These are phyloP conservation scores for Streptanthus diversifolius DNA, from an alignment of 345 rosid species.

Conservation along the genomic window DNA sequence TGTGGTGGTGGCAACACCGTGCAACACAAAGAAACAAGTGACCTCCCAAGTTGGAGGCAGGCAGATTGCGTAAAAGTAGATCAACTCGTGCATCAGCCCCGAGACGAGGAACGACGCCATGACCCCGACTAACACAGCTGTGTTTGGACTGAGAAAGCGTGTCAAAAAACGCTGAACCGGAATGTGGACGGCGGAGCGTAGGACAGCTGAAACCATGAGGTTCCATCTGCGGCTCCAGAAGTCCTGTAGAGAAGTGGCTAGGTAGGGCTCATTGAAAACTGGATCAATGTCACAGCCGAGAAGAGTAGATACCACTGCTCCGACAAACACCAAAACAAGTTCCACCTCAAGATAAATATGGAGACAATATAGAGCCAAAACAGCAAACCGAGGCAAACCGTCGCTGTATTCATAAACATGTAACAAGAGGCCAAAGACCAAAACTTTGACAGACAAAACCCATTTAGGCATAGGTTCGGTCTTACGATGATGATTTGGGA, in stretches of 20 bases:
- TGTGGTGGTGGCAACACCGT: constrained; percentile 43
- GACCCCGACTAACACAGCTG: constrained; percentile 40
- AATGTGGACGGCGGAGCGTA: constrained; percentile 48
- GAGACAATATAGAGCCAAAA: constrained; percentile 37
- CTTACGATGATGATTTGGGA: not conserved
- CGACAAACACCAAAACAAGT: constrained; percentile 35
- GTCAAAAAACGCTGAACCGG: constrained; percentile 38
- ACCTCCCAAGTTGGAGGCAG: constrained; percentile 72
- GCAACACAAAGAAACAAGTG: constrained; percentile 58
- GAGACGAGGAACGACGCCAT: constrained; percentile 55
- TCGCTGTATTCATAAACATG: constrained; percentile 36
- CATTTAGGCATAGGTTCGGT: constrained; percentile 20
- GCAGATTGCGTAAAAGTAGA: constrained; percentile 44
- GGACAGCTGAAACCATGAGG: constrained; percentile 53
- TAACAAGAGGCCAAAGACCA: constrained; percentile 33
- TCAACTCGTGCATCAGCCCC: constrained; percentile 63
- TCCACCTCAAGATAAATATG: constrained; percentile 50
- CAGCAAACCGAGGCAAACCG: constrained; percentile 25
- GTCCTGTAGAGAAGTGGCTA: constrained; percentile 70
- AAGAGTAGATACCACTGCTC: constrained; percentile 41
- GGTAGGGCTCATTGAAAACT: constrained; percentile 59
- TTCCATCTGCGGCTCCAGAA: constrained; percentile 87
- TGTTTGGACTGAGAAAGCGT: constrained; percentile 17
- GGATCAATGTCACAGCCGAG: constrained; percentile 59
- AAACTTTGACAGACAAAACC: constrained; percentile 38